Base-by-base conservation (phyloP, 208 protist genomes). In the Leishmania tarentolae region DNA sequence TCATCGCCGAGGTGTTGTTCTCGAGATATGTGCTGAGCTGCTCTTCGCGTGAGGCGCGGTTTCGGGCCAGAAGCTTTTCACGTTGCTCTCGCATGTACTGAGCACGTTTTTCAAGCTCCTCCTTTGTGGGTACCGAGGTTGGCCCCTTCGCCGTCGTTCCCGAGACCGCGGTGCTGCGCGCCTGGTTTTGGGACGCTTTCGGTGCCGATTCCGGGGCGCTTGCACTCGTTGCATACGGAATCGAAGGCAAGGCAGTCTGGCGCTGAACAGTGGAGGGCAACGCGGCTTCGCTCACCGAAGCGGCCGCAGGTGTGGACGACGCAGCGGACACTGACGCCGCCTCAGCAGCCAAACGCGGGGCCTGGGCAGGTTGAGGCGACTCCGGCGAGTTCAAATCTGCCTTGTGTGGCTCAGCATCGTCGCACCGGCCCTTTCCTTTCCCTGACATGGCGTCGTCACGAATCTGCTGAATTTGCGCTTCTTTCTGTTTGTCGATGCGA, bases 41-140 rank as follows among this genome's bases (percentile, higher is more conserved):
- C 73, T 94, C 83, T 76, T 97, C 81, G 24, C 95, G 92, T 3
- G 72, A 87, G 8, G 88, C 92, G 57, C 94, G 96, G 75, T 96
- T 98, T 69, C 88, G 83, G 8, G 84, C 80, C 0, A 98, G 75
- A 73, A 98, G 95, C 59, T 87, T 88, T 75, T 95, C 93, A 1
- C 95, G 92, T 79, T 98, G 95, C 86, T 96, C 85, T 50, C 89
- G 83, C 92, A 98, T 96, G 85, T 98, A 91, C 78, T 88, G 56
- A 5, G 91, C 95, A 28, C 92, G 84, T 56, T 76, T 84, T 71
- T 95, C 91, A 35, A 98, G 86, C 80, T 98, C 91, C 77, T 94
- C 88, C 79, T 92, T 88, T 47, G 86, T 89, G 0, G 90, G 88
- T 17, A 40, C 47, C 21, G 66, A 61, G 3, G 81, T n/a, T 3